phyloP scores from a whole-genome alignment of 78 protist species.

The Andalucia godoyi region DNA sequence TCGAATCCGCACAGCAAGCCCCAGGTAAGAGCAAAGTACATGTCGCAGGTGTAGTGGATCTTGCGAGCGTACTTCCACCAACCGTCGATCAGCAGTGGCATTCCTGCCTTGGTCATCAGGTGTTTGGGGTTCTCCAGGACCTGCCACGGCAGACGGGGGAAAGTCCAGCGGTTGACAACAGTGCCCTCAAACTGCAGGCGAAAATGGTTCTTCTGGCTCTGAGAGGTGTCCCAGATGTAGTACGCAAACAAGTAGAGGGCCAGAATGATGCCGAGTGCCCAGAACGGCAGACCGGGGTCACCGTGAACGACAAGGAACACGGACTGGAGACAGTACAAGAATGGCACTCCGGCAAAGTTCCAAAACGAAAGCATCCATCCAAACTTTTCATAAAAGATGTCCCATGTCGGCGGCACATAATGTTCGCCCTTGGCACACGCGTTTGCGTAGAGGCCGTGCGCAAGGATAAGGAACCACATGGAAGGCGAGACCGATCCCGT shows the following conservation, averaged over 20 bases:
- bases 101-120: slow-evolving; percentile 21
- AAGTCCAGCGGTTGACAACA: slow-evolving; percentile 3
- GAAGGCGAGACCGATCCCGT: slow-evolving; percentile 1
- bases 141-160: slow-evolving; percentile 43
- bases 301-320: slow-evolving; percentile 1
- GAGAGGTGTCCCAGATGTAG: slow-evolving; percentile 31
- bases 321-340: slow-evolving; percentile 37
- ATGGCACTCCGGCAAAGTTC: slow-evolving; percentile 65
- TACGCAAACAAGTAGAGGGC: slow-evolving; percentile 14
- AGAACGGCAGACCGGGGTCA: not conserved
- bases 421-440: slow-evolving; percentile 48
- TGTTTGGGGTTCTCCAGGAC: slow-evolving; percentile 8
- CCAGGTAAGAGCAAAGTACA: slow-evolving; percentile 41
- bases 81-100: slow-evolving; percentile 31
- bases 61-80: slow-evolving; percentile 38
- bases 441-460: slow-evolving; percentile 49
- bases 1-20: slow-evolving; percentile 23
- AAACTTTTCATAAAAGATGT: slow-evolving; percentile 45
- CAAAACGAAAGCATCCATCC: slow-evolving; percentile 62
- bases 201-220: slow-evolving; percentile 37
- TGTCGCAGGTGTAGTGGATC: slow-evolving; percentile 43
- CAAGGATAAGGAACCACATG: slow-evolving; percentile 32
- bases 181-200: not conserved
- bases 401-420: slow-evolving; percentile 47
- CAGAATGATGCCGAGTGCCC: not conserved